These are phyloP conservation scores for Daedaleopsis nitida DNA, from an alignment of 768 basidiomycete species.

Conservation along the genomic window DNA sequence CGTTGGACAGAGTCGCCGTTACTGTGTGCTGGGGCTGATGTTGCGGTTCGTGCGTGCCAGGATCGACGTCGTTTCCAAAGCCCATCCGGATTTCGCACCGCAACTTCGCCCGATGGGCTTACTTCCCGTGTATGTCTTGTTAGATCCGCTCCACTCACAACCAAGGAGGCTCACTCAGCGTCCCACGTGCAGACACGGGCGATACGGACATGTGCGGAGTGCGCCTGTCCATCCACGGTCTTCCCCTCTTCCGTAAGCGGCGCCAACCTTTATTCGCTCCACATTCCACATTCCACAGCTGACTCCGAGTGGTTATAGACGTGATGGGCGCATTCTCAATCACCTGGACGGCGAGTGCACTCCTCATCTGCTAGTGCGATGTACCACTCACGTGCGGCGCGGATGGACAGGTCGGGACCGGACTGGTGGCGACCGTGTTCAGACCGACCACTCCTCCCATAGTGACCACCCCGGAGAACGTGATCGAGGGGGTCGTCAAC, in stretches of 20 bases:
- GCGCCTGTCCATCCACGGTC: slow-evolving; percentile 18
- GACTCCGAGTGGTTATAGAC: background rate
- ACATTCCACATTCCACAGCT: background rate
- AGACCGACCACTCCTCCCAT: slow-evolving; percentile 25
- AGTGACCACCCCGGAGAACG: slow-evolving; percentile 25
- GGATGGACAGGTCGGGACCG: slow-evolving; percentile 11
- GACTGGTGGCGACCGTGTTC: slow-evolving; percentile 24
- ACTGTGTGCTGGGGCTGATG: background rate
- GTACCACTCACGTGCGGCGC: background rate
- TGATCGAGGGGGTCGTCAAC: slow-evolving; percentile 10
- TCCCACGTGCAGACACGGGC: slow-evolving; percentile 7
- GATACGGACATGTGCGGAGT: slow-evolving; percentile 21
- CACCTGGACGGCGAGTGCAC: slow-evolving; percentile 5
- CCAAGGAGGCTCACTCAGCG: background rate
- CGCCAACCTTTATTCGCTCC: background rate
- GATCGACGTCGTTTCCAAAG: slow-evolving; percentile 35
- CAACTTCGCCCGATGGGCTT: slow-evolving; percentile 20
- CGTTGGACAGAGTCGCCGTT: background rate
- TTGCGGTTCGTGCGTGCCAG: slow-evolving; percentile 3
- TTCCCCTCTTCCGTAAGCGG: slow-evolving; percentile 30
- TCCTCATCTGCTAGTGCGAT: background rate
- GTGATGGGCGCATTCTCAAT: slow-evolving; percentile 11
- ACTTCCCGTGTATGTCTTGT: slow-evolving; percentile 9
- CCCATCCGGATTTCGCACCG: slow-evolving; percentile 23
- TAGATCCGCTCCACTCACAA: no score